phyloP scores from a whole-genome alignment of 768 basidiomycete genomes.

The Asterophora parasitica region DNA sequence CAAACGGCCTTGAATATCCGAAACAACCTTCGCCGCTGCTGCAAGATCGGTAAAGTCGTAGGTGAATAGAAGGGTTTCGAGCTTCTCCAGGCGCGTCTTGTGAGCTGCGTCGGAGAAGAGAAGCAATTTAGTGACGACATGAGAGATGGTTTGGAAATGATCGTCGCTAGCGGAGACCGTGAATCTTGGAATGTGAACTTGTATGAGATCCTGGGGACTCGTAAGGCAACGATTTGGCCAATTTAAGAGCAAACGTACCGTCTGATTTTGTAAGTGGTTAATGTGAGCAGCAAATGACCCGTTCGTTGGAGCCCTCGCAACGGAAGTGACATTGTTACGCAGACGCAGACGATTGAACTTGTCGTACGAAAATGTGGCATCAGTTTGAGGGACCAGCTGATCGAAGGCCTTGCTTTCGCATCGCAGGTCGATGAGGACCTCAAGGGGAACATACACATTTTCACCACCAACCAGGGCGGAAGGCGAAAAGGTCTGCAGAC shows the following conservation, averaged over 20 bases:
- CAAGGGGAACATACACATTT: conserved; percentile 73
- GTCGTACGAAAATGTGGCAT: conserved; percentile 83
- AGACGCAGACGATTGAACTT: conserved; percentile 91
- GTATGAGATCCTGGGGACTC: conserved; percentile 64
- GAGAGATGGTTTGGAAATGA: conserved; percentile 82
- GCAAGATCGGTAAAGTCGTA: conserved; percentile 82
- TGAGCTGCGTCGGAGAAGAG: conserved; percentile 88
- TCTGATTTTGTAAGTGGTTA: conserved; percentile 61
- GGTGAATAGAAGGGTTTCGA: conserved; percentile 79
- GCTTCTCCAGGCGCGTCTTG: conserved; percentile 67
- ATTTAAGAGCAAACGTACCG: conserved; percentile 34
- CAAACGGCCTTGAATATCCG: conserved; percentile 68
- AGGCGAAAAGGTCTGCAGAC: conserved; percentile 87
- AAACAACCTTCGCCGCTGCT: conserved; percentile 67
- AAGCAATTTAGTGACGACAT: conserved; percentile 80
- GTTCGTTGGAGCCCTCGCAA: conserved; percentile 34
- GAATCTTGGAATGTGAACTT: conserved; percentile 79
- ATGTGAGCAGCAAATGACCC: conserved; percentile 25
- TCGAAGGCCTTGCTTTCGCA: conserved; percentile 83
- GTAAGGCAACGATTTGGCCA: not conserved
- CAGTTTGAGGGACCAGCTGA: conserved; percentile 84
- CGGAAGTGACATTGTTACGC: conserved; percentile 62
- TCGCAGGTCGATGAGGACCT: conserved; percentile 81
- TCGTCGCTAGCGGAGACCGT: conserved; percentile 79
- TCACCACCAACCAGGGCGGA: conserved; percentile 33